These are phyloP conservation scores for Rhizopogon vesiculosus DNA, from an alignment of 768 basidiomycete species.

Conservation along the genomic window DNA sequence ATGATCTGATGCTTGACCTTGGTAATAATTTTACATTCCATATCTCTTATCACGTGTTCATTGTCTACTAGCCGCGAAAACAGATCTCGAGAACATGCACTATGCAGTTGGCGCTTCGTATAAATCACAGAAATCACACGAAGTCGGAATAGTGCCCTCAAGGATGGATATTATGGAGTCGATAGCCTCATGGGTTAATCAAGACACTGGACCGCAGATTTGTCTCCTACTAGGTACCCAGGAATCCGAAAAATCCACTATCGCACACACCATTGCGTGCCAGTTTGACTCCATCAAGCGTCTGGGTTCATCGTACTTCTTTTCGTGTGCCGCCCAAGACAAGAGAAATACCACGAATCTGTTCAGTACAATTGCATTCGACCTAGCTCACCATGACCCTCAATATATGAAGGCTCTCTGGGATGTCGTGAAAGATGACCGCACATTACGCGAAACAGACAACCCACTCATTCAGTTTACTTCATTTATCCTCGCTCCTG, in stretches of 20 bases:
- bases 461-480: conserved; percentile 21
- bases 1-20: not conserved
- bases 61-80: not conserved
- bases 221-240: conserved; percentile 23
- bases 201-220: conserved; percentile 12
- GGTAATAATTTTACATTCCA: not conserved
- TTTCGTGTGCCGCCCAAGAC: conserved; percentile 12
- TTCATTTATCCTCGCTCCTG: conserved; percentile 23
- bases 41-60: not conserved
- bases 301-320: conserved; percentile 28
- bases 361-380: conserved; percentile 29
- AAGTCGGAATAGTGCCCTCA: conserved; percentile 7
- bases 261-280: conserved; percentile 26
- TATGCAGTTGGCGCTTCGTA: conserved; percentile 19
- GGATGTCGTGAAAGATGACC: conserved; percentile 12
- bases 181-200: conserved; percentile 14
- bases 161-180: conserved; percentile 8
- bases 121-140: conserved; percentile 13
- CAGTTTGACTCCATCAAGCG: conserved; percentile 20
- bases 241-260: conserved; percentile 27
- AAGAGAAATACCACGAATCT: conserved; percentile 18
- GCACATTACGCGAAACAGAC: conserved; percentile 16
- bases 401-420: conserved; percentile 17
- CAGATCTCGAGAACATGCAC: conserved; percentile 15
- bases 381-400: conserved; percentile 28